A percentile compares a stretch with the other conserved stretches of the same genome.
phyloP scores from a whole-genome alignment of 169 alveolate genomes.

The Plasmodium inui region DNA sequence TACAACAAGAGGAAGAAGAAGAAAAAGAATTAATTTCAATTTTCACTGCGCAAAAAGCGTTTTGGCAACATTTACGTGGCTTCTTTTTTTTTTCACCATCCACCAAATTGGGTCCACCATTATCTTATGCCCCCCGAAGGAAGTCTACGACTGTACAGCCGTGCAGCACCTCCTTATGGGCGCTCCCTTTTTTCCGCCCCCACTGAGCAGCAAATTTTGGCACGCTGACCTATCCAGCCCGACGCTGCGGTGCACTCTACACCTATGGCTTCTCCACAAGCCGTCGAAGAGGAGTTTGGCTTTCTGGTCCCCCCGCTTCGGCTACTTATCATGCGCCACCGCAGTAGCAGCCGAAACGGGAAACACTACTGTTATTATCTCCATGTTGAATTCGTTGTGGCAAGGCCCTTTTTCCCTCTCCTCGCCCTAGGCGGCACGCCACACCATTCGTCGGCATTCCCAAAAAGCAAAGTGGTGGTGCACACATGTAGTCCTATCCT shows the following conservation, averaged over 20 bases:
- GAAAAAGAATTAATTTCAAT: constrained; percentile 15
- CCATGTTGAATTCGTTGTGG: neutral
- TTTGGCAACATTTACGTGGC: neutral
- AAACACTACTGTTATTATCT: neutral
- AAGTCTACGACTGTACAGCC: neutral
- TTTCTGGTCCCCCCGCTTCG: neutral
- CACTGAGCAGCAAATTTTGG: neutral
- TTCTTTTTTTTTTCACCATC: constrained; percentile 13
- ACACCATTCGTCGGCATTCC: neutral
- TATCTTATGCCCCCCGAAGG: neutral
- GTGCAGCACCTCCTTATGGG: neutral
- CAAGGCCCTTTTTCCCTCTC: neutral
- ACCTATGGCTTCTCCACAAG: neutral
- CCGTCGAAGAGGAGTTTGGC: neutral
- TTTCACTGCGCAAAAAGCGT: neutral
- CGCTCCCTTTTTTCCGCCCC: neutral
- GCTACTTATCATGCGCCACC: neutral
- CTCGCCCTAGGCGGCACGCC: neutral
- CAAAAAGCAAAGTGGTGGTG: neutral
- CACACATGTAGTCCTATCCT: neutral
- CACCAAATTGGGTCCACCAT: neutral
- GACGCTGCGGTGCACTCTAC: neutral
- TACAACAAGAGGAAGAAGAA: constrained; percentile 64
- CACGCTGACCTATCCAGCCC: neutral
- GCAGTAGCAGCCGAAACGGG: neutral